A percentile compares a stretch with the other conserved stretches of the same genome.
These are phyloP conservation scores for Melaleuca quinquenervia DNA, from an alignment of 345 rosid genomes.

Conservation along the genomic window DNA sequence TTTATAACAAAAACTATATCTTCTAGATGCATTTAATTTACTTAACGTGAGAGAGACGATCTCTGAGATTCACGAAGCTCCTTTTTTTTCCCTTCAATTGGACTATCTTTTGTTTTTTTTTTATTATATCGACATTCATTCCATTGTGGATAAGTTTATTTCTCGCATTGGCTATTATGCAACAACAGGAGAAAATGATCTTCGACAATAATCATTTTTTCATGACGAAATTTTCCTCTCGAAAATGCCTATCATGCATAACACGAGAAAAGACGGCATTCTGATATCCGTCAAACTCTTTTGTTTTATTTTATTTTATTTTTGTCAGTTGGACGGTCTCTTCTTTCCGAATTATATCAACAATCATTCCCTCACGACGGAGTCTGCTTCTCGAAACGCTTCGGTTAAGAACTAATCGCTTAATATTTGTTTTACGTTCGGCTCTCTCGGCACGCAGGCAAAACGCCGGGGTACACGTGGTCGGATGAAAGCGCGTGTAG, in stretches of 20 bases:
- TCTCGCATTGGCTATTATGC: too few relatives aligned
- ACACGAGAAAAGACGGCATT: not conserved
- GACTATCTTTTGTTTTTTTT: too few relatives aligned
- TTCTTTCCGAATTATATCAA: not conserved
- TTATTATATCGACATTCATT: too few relatives aligned
- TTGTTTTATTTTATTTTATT: rapidly evolving
- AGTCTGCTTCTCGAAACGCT: not conserved
- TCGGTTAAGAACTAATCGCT: not conserved
- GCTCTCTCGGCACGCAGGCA: not conserved
- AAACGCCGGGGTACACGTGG: not conserved
- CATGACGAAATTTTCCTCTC: too few relatives aligned
- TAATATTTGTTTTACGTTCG: not conserved
- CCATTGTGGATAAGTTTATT: too few relatives aligned
- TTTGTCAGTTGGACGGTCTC: not conserved
- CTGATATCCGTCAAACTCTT: not conserved
- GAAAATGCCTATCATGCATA: not conserved
- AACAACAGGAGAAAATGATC: too few relatives aligned
- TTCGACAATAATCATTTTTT: too few relatives aligned
- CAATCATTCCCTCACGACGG: not conserved
- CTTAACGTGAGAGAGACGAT: too few relatives aligned
- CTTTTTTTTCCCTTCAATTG: too few relatives aligned
- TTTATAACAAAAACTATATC: rapidly evolving
- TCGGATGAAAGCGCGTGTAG: not conserved
- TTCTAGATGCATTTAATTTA: not conserved
- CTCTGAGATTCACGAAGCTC: too few relatives aligned